Percentiles rank a stretch among this genome's conserved stretches.
Evolutionary conservation across 2,329 filamentous ascomycete species (phyloP).

Genomic region (Aspergillus pseudonomiae): DNA sequence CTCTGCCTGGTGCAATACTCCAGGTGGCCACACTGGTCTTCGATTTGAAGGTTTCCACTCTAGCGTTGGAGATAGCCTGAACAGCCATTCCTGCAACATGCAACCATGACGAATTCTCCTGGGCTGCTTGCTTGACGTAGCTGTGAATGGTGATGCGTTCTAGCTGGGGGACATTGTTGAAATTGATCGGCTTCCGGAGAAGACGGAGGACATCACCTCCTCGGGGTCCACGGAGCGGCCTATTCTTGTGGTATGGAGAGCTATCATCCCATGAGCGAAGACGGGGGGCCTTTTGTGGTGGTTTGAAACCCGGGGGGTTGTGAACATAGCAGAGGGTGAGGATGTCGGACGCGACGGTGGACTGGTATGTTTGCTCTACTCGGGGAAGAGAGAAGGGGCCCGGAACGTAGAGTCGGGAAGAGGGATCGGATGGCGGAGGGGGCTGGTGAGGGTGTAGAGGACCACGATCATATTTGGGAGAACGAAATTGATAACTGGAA

Average conservation of each 20-base stretch:
- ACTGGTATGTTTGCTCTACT: constrained; percentile 85
- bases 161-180: constrained; percentile 82
- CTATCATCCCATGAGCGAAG: constrained; percentile 85
- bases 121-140: constrained; percentile 68
- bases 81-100: constrained; percentile 82
- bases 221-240: constrained; percentile 80
- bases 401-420: constrained; percentile 83
- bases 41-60: constrained; percentile 69
- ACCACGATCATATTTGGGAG: constrained; percentile 92
- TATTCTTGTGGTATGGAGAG: constrained; percentile 92
- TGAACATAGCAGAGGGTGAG: constrained; percentile 89
- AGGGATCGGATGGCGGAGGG: constrained; percentile 80
- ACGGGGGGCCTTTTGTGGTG: constrained; percentile 62
- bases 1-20: constrained; percentile 70
- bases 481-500: constrained; percentile 86
- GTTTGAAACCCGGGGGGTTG: constrained; percentile 73
- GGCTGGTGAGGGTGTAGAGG: constrained; percentile 91
- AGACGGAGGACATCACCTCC: constrained; percentile 65
- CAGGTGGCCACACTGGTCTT: constrained; percentile 74
- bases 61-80: constrained; percentile 81
- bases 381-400: constrained; percentile 89
- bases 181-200: constrained; percentile 64
- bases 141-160: constrained; percentile 79
- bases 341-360: constrained; percentile 82
- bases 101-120: constrained; percentile 72